These are phyloP conservation scores for Zalaria obscura DNA, from an alignment of 2,329 filamentous ascomycete genomes.

Conservation along the genomic window DNA sequence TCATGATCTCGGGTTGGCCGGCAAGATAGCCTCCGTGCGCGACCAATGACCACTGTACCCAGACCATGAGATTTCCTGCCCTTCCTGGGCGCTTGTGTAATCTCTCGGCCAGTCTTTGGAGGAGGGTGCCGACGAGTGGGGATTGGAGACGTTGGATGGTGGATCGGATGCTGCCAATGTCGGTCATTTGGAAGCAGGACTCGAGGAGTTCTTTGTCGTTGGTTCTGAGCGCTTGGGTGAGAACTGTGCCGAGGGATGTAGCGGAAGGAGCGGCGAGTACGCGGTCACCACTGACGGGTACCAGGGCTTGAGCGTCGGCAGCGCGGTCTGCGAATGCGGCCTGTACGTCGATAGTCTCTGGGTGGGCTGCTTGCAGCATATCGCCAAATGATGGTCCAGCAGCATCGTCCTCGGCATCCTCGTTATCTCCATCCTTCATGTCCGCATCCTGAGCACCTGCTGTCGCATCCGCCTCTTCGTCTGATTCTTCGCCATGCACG, in stretches of 20 bases:
- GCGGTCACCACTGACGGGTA: slow-evolving; percentile 26
- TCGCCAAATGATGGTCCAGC: slow-evolving; percentile 73
- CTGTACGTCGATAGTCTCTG: slow-evolving; percentile 63
- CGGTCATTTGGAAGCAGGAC: slow-evolving; percentile 72
- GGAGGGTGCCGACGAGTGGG: slow-evolving; percentile 60
- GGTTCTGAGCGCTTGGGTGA: slow-evolving; percentile 82
- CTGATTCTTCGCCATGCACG: slow-evolving; percentile 3
- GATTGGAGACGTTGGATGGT: slow-evolving; percentile 89
- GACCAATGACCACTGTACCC: slow-evolving; percentile 91
- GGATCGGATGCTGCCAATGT: slow-evolving; percentile 62
- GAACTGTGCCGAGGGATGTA: slow-evolving; percentile 78
- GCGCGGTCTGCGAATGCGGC: slow-evolving; percentile 34
- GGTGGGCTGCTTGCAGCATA: slow-evolving; percentile 54
- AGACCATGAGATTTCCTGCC: slow-evolving; percentile 79
- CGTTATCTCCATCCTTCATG: slow-evolving; percentile 14
- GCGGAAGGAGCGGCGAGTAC: slow-evolving; percentile 50
- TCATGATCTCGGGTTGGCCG: slow-evolving; percentile 68
- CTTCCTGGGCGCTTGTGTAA: slow-evolving; percentile 78
- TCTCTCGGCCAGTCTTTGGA: slow-evolving; percentile 74
- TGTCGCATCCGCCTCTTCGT: slow-evolving; percentile 11
- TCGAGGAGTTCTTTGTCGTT: slow-evolving; percentile 85
- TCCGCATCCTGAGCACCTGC: slow-evolving; percentile 11
- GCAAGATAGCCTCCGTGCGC: slow-evolving; percentile 85
- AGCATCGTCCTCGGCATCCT: slow-evolving; percentile 20
- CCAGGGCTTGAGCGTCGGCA: slow-evolving; percentile 29